These are phyloP conservation scores for cucumber (Cucumis sativus) DNA, from an alignment of 306 rosid genomes.

Conservation along the genomic window DNA sequence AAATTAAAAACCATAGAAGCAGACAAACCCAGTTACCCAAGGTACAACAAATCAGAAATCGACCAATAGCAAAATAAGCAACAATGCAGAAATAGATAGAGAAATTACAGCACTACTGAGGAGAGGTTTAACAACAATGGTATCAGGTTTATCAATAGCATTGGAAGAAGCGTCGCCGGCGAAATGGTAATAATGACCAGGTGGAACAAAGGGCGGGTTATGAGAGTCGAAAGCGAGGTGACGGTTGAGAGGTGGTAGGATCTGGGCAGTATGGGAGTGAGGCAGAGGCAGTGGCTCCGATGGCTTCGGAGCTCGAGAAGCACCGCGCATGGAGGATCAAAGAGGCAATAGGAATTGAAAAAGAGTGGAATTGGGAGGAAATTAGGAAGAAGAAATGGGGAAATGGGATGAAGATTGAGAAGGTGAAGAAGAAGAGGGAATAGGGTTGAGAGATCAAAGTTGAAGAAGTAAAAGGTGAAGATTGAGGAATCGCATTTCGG, in stretches of 20 bases:
- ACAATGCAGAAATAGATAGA: neutral
- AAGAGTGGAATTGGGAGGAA: conserved; percentile 8
- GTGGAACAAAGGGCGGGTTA: conserved; percentile 64
- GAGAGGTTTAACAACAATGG: conserved; percentile 69
- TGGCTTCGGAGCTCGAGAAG: conserved; percentile 47
- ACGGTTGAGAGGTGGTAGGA: conserved; percentile 60
- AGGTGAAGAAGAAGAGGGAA: neutral
- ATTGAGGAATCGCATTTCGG: conserved; percentile 13
- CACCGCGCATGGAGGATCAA: conserved; percentile 44
- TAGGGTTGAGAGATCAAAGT: conserved; percentile 5
- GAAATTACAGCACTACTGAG: conserved; percentile 21
- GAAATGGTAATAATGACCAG: conserved; percentile 64
- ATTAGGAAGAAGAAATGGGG: neutral
- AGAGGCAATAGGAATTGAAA: neutral
- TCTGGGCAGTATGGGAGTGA: conserved; percentile 18
- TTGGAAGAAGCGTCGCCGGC: conserved; percentile 19
- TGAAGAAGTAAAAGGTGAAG: neutral
- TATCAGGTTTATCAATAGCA: conserved; percentile 49
- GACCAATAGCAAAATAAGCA: neutral
- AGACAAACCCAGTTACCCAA: neutral
- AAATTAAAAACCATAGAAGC: neutral
- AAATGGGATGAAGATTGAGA: neutral
- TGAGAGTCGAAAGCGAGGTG: conserved; percentile 60
- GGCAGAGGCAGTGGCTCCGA: conserved; percentile 28
- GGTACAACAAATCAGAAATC: neutral